Percentiles rank a stretch among this genome's conserved stretches.
These are phyloP conservation scores for Rachicladosporium sp. DNA, from an alignment of 2,329 filamentous ascomycete species.

Conservation along the genomic window DNA sequence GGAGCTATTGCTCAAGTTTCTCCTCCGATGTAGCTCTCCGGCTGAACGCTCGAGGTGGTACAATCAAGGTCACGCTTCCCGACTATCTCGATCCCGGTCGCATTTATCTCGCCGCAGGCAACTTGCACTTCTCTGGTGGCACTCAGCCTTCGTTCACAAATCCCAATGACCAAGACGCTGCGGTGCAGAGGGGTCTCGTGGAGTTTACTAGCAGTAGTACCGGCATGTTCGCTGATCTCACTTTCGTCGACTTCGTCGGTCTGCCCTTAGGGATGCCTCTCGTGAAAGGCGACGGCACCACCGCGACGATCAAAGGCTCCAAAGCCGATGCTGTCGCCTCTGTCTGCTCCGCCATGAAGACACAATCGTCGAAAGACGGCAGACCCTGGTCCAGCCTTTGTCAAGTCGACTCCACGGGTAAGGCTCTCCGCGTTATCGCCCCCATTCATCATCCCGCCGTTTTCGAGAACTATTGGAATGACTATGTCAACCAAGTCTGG, in stretches of 20 bases:
- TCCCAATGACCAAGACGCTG: too few relatives aligned
- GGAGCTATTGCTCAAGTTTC: too few relatives aligned
- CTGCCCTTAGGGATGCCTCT: conserved; percentile 39
- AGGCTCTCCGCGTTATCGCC: conserved; percentile 25
- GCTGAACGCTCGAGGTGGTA: conserved; percentile 23
- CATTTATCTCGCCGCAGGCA: conserved; percentile 34
- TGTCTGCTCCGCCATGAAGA: conserved; percentile 39
- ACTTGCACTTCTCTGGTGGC: too few relatives aligned
- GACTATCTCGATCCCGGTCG: conserved; percentile 29
- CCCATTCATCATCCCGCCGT: conserved; percentile 27
- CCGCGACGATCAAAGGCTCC: conserved; percentile 46
- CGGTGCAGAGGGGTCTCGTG: too few relatives aligned
- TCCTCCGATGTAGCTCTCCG: too few relatives aligned
- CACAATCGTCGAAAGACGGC: conserved; percentile 42
- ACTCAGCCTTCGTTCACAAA: too few relatives aligned
- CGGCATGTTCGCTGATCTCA: conserved; percentile 28
- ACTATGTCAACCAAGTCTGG: conserved; percentile 41
- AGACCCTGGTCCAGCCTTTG: conserved; percentile 49
- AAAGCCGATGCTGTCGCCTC: conserved; percentile 39
- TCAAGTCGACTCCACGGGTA: conserved; percentile 25
- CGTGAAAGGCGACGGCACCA: conserved; percentile 22
- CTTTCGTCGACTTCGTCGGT: conserved; percentile 16
- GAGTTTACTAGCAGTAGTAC: too few relatives aligned
- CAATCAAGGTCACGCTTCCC: conserved; percentile 27
- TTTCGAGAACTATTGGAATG: conserved; percentile 38